Evolutionary conservation across 768 basidiomycete genomes (phyloP).

Genomic region (Kwoniella dejecticola): DNA sequence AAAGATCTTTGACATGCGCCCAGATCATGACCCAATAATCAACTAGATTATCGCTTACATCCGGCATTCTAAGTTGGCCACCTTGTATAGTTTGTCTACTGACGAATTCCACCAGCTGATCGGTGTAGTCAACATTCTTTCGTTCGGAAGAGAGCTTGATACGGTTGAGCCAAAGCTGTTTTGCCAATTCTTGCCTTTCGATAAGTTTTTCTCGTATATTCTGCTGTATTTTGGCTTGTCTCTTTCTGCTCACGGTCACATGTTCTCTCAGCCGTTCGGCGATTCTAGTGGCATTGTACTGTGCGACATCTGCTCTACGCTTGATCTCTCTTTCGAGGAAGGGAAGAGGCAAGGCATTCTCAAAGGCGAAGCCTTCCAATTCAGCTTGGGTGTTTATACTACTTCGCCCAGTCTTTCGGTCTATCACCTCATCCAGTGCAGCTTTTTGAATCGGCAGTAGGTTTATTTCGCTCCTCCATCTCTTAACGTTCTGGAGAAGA

Average conservation of each 20-base stretch:
- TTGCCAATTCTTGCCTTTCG: constrained; percentile 19
- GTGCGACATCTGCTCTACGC: background rate
- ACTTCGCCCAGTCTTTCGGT: constrained; percentile 18
- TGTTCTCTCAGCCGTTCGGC: background rate
- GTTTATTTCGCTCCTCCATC: constrained; percentile 27
- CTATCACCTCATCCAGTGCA: constrained; percentile 27
- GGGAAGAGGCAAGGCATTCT: constrained; percentile 23
- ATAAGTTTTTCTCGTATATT: constrained; percentile 33
- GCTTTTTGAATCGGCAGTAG: constrained; percentile 26
- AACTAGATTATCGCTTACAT: constrained; percentile 21
- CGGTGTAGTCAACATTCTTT: constrained; percentile 4
- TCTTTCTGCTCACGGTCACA: background rate
- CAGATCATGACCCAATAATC: constrained; percentile 27
- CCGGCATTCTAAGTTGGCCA: constrained; percentile 11
- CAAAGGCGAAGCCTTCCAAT: constrained; percentile 30
- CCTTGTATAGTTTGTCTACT: constrained; percentile 21
- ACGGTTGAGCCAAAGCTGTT: constrained; percentile 37
- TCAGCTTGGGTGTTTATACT: constrained; percentile 24
- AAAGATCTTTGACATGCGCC: constrained; percentile 3
- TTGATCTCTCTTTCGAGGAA: constrained; percentile 27
- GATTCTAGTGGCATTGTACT: background rate
- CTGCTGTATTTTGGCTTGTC: constrained; percentile 24
- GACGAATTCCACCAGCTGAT: constrained; percentile 31
- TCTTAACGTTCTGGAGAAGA: constrained; percentile 5
- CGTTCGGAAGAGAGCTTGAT: constrained; percentile 7